Evolutionary conservation across 2,329 filamentous ascomycete genomes (phyloP).

Genomic region (Fusarium sp.): DNA sequence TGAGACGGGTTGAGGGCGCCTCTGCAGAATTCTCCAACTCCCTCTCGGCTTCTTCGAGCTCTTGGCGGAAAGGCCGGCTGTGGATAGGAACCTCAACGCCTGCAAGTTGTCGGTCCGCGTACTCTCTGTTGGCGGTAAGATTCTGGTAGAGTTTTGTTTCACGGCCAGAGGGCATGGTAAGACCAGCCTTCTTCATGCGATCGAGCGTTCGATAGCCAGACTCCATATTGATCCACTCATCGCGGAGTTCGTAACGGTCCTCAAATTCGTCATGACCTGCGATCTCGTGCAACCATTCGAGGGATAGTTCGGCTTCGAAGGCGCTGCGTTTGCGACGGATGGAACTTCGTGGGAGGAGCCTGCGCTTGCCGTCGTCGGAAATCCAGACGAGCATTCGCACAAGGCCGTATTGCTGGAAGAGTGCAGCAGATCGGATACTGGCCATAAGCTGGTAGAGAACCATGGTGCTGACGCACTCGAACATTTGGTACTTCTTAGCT

Average conservation of each 20-base stretch:
- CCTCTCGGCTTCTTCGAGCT: constrained; percentile 55
- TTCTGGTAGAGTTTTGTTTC: constrained; percentile 49
- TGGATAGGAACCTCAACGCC: constrained; percentile 46
- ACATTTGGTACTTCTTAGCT: constrained; percentile 60
- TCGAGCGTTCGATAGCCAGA: constrained; percentile 54
- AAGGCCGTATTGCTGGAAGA: constrained; percentile 80
- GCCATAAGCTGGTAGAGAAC: constrained; percentile 71
- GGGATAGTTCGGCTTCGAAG: constrained; percentile 70
- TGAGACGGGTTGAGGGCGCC: constrained; percentile 37
- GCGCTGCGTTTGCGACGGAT: constrained; percentile 65
- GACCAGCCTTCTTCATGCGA: constrained; percentile 59
- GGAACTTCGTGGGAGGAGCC: constrained; percentile 70
- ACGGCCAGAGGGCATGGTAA: constrained; percentile 59
- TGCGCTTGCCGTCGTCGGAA: constrained; percentile 67
- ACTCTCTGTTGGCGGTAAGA: constrained; percentile 36
- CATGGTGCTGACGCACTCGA: constrained; percentile 67
- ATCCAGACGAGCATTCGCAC: constrained; percentile 84
- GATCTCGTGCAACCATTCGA: constrained; percentile 69
- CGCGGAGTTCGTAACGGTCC: constrained; percentile 54
- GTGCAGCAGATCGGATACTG: constrained; percentile 65
- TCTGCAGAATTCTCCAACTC: constrained; percentile 30
- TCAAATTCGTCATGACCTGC: constrained; percentile 55
- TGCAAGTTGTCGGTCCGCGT: constrained; percentile 45
- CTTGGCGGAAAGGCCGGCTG: constrained; percentile 56
- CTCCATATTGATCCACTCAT: constrained; percentile 60